These are phyloP conservation scores for Suillus brevipes DNA, from an alignment of 768 basidiomycete species.

Conservation along the genomic window DNA sequence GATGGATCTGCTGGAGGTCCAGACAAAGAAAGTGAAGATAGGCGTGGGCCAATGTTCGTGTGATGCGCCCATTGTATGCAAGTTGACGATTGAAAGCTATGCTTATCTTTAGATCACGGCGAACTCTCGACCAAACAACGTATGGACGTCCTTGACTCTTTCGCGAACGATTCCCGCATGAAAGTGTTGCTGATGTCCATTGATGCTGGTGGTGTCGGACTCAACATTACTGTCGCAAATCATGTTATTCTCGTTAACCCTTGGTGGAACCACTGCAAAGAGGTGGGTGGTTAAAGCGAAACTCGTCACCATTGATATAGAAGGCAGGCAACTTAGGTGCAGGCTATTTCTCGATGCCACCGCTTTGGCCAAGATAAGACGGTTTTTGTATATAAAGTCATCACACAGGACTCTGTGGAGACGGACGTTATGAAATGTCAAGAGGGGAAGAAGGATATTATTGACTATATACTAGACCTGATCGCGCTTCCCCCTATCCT, in stretches of 20 bases:
- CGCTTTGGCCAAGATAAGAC: conserved; percentile 3
- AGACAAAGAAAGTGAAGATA: background rate
- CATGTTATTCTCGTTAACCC: conserved; percentile 2
- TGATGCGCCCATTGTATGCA: background rate
- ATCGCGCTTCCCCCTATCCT: background rate
- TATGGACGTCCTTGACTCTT: background rate
- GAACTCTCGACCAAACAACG: background rate
- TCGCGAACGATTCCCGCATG: background rate
- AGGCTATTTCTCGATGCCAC: background rate
- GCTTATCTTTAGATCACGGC: background rate
- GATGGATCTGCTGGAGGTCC: background rate
- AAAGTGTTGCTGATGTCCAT: conserved; percentile 4
- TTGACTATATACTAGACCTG: background rate
- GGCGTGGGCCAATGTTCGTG: background rate
- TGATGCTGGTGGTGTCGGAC: conserved; percentile 3
- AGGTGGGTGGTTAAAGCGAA: background rate
- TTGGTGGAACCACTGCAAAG: background rate
- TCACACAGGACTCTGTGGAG: background rate
- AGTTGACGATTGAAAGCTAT: background rate
- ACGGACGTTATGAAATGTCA: background rate
- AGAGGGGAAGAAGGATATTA: background rate
- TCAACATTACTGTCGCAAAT: conserved; percentile 2
- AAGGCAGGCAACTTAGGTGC: background rate
- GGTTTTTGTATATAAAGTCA: background rate
- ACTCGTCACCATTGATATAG: background rate